phyloP scores from a whole-genome alignment of 768 basidiomycete genomes.

The Cubamyces lactineus region DNA sequence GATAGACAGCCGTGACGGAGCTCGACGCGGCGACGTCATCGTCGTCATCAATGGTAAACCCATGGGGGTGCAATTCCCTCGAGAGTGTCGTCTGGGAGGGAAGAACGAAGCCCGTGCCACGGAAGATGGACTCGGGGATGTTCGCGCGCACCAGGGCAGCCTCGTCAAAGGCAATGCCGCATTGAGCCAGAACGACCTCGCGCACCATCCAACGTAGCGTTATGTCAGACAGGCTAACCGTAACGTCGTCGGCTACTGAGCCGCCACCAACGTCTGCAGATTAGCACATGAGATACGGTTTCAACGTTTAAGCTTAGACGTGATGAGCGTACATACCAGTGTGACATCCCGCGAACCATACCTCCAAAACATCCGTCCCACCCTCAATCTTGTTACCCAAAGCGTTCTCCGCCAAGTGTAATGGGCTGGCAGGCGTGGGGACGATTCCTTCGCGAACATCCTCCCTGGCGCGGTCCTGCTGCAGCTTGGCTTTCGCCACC shows the following conservation, averaged over 20 bases:
- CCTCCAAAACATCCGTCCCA: slow-evolving; percentile 66
- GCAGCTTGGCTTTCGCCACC: slow-evolving; percentile 7
- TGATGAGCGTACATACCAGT: slow-evolving; percentile 47
- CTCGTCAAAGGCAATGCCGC: slow-evolving; percentile 61
- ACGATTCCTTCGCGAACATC: neutral
- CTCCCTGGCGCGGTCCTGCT: neutral
- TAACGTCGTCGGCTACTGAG: slow-evolving; percentile 44
- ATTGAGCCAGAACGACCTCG: slow-evolving; percentile 57
- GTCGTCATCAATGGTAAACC: neutral
- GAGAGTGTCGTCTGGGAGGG: slow-evolving; percentile 11
- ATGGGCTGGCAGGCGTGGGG: neutral
- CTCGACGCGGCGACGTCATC: neutral
- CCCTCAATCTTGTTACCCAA: slow-evolving; percentile 3
- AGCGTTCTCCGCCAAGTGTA: slow-evolving; percentile 2
- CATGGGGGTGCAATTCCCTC: neutral
- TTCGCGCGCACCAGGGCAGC: slow-evolving; percentile 48
- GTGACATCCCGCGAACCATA: slow-evolving; percentile 82
- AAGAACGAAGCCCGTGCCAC: slow-evolving; percentile 21
- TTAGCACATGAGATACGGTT: neutral
- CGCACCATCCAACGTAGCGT: slow-evolving; percentile 81
- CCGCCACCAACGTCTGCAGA: slow-evolving; percentile 72
- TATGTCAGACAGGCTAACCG: slow-evolving; percentile 57
- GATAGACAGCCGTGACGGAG: neutral
- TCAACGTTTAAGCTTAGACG: no score
- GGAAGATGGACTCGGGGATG: slow-evolving; percentile 37